These are phyloP conservation scores for Cinnamomum micranthum DNA, from an alignment of 164 flowering plant genomes.

Conservation along the genomic window DNA sequence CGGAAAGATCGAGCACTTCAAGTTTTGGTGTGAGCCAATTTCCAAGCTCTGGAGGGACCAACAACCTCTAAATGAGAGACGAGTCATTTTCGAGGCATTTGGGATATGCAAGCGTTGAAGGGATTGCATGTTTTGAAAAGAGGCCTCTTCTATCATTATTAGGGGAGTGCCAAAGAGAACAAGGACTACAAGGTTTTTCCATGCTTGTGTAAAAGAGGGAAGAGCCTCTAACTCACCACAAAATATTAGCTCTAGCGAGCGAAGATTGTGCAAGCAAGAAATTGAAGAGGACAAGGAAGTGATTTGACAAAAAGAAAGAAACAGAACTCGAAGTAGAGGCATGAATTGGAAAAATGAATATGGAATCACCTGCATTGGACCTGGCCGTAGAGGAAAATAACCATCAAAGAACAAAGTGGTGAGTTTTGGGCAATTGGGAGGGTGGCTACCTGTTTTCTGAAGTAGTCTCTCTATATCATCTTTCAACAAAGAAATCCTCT, in stretches of 20 bases:
- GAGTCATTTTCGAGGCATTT: background rate
- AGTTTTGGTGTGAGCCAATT: background rate
- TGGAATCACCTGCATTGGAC: background rate
- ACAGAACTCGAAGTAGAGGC: background rate
- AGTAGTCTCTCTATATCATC: background rate
- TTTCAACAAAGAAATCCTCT: background rate
- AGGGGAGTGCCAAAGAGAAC: background rate
- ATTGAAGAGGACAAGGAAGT: background rate
- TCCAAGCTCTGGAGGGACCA: background rate
- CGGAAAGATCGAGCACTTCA: background rate
- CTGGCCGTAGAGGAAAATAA: too few relatives aligned
- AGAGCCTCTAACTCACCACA: background rate
- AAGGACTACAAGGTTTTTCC: background rate
- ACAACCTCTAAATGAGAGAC: constrained; percentile 1
- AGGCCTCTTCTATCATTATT: background rate
- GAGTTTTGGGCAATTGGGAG: constrained; percentile 1
- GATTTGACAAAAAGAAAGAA: background rate
- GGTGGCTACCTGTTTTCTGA: too few relatives aligned
- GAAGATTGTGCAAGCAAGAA: background rate
- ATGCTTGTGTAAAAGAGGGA: background rate
- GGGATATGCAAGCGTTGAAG: background rate
- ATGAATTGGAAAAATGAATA: background rate
- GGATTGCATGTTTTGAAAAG: background rate
- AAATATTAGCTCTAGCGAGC: background rate
- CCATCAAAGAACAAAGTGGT: background rate